phyloP scores from a whole-genome alignment of 1,284 basidiomycete species.

The Leccinum idahoense region DNA sequence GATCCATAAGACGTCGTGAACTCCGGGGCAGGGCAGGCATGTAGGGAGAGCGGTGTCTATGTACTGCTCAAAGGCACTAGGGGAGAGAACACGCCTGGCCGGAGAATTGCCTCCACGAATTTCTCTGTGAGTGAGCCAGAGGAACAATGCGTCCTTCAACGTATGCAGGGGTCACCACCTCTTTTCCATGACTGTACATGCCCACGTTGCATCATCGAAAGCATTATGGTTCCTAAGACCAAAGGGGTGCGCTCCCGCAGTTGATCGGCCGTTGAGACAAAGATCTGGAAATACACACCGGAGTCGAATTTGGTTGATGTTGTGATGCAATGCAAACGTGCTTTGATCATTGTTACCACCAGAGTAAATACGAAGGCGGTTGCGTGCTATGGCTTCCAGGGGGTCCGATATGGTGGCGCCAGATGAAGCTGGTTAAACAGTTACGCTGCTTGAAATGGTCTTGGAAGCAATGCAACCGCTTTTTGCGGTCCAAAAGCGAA shows the following conservation, averaged over 20 bases:
- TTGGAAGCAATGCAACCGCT: conserved; percentile 64
- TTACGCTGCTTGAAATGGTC: conserved; percentile 34
- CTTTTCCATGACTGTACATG: conserved; percentile 37
- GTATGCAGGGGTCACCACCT: conserved; percentile 79
- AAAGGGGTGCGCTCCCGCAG: conserved; percentile 35
- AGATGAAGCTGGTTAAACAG: conserved; percentile 19
- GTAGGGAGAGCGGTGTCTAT: too few species aligned
- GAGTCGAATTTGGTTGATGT: conserved; percentile 54
- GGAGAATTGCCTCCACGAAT: conserved; percentile 78
- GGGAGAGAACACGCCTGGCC: conserved; percentile 82
- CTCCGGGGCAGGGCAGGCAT: too few species aligned
- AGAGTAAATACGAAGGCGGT: conserved; percentile 55
- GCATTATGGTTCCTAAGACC: conserved; percentile 41
- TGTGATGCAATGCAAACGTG: conserved; percentile 53
- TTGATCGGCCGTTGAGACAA: conserved; percentile 49
- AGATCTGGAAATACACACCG: conserved; percentile 68
- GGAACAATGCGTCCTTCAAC: conserved; percentile 76
- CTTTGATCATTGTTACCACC: conserved; percentile 34
- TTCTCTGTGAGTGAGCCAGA: conserved; percentile 70
- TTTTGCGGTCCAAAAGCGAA: conserved; percentile 77
- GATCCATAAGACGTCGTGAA: too few species aligned
- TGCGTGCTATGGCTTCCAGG: conserved; percentile 55
- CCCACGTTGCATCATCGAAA: conserved; percentile 20
- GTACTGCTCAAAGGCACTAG: conserved; percentile 23
- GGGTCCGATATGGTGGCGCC: conserved; percentile 38